Percentiles rank a stretch among this genome's conserved stretches.
Conservation (phyloP, 495 filamentous ascomycete genomes). For the Acidomyces sp. region DNA sequence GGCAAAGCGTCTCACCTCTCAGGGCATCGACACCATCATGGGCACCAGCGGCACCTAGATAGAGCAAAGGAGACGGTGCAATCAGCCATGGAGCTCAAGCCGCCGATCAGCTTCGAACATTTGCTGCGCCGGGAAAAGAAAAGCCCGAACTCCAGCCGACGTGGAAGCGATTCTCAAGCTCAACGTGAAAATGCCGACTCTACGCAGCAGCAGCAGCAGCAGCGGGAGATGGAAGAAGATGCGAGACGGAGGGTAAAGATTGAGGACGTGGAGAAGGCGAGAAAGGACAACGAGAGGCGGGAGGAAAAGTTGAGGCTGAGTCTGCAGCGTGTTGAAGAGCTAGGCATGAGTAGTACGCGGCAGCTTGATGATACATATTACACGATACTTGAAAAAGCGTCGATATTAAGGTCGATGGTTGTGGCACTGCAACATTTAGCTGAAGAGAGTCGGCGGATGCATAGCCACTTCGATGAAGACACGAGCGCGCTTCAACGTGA, state of each 20-base stretch:
- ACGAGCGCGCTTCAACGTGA: conserved; percentile 48
- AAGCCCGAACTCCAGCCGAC: conserved; percentile 2
- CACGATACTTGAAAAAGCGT: conserved; percentile 64
- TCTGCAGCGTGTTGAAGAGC: conserved; percentile 15
- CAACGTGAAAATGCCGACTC: no score
- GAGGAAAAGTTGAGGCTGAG: conserved; percentile 13
- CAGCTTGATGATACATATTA: conserved; percentile 82
- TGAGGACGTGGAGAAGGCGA: conserved; percentile 11
- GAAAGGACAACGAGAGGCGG: conserved; percentile 10
- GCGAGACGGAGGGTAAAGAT: not conserved
- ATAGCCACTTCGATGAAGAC: conserved; percentile 48
- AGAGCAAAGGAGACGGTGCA: conserved; percentile 12
- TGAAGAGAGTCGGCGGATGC: conserved; percentile 45
- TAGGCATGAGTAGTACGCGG: conserved; percentile 35
- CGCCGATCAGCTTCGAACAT: conserved; percentile 17
- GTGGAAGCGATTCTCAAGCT: conserved; percentile 1
- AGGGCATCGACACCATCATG: no score
- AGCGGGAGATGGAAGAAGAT: not conserved
- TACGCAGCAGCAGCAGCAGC: conserved; percentile 8
- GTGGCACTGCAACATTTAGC: conserved; percentile 56
- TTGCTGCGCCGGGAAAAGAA: conserved; percentile 12
- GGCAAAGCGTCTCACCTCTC: conserved; percentile 1
- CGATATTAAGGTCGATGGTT: conserved; percentile 54
- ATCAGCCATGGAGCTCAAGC: conserved; percentile 16
- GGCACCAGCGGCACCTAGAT: not conserved